Percentiles rank a stretch among this genome's conserved stretches.
These are phyloP conservation scores for Ophioceras dolichostomum DNA, from an alignment of 2,329 filamentous ascomycete species.

Conservation along the genomic window DNA sequence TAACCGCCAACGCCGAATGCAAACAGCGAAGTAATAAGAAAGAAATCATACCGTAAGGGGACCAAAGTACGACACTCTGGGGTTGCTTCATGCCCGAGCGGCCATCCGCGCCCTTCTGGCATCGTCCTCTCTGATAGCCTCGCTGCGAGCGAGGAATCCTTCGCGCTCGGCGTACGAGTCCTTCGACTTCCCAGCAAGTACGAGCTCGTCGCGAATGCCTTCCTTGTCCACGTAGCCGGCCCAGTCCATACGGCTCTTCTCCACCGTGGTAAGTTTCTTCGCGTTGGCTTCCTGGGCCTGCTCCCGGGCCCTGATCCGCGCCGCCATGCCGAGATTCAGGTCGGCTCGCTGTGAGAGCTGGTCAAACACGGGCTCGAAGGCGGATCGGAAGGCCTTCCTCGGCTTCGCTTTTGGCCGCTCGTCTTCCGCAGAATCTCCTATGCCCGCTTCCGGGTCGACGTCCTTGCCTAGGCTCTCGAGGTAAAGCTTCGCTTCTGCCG, in stretches of 20 bases:
- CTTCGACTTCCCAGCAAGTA: constrained; percentile 52
- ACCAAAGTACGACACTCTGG: no score
- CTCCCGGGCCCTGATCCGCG: constrained; percentile 33
- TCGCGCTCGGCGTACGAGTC: constrained; percentile 49
- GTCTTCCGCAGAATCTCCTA: no score
- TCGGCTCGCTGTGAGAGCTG: constrained; percentile 35
- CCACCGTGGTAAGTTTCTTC: constrained; percentile 57
- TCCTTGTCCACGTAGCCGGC: constrained; percentile 60
- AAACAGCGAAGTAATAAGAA: no score
- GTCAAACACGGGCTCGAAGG: constrained; percentile 44
- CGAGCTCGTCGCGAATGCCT: constrained; percentile 57
- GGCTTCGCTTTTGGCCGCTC: constrained; percentile 28
- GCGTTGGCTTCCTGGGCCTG: constrained; percentile 28
- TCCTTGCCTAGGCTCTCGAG: constrained; percentile 36
- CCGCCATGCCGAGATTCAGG: constrained; percentile 43
- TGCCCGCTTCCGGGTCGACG: constrained; percentile 10
- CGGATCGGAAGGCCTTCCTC: constrained; percentile 46
- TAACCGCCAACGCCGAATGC: no score
- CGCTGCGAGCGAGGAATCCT: constrained; percentile 54
- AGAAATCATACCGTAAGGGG: no score
- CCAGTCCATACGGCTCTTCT: constrained; percentile 65
- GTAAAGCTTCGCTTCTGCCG: constrained; percentile 53
- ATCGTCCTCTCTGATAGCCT: constrained; percentile 49
- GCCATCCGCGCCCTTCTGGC: constrained; percentile 39
- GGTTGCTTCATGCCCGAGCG: constrained; percentile 17